Conservation (phyloP, 441 rosid genomes). For the Croton laevigatus region DNA sequence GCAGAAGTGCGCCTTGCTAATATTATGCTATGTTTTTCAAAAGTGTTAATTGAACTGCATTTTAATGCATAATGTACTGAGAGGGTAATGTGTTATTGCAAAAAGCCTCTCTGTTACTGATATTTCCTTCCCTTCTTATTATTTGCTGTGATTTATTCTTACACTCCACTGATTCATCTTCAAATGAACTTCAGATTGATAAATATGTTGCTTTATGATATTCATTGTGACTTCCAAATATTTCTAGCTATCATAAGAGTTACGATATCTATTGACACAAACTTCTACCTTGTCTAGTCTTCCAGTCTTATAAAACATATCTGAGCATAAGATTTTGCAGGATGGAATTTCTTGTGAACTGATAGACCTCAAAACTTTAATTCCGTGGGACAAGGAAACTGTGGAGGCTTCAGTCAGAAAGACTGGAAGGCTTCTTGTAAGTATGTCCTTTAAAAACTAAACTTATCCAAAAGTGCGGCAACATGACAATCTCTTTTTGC, state of each 20-base stretch:
- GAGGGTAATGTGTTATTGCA: neutral
- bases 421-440: conserved; percentile 88
- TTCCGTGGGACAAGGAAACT: conserved; percentile 95
- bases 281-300: neutral
- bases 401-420: conserved; percentile 82
- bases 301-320: neutral
- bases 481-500: conserved; percentile 15
- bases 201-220: neutral
- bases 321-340: conserved; percentile 36
- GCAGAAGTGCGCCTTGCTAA: neutral
- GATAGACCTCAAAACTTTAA: conserved; percentile 77
- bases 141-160: neutral
- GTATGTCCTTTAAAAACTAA: conserved; percentile 13
- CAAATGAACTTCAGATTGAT: neutral
- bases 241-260: neutral
- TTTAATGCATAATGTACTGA: neutral
- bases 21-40: neutral
- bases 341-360: conserved; percentile 94
- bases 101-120: neutral
- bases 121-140: neutral
- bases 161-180: neutral
- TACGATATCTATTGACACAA: neutral
- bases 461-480: conserved; percentile 4
- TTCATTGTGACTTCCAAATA: neutral
- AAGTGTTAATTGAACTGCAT: neutral